Conservation (phyloP, 208 protist species). For the Acanthamoeba castellanii region DNA sequence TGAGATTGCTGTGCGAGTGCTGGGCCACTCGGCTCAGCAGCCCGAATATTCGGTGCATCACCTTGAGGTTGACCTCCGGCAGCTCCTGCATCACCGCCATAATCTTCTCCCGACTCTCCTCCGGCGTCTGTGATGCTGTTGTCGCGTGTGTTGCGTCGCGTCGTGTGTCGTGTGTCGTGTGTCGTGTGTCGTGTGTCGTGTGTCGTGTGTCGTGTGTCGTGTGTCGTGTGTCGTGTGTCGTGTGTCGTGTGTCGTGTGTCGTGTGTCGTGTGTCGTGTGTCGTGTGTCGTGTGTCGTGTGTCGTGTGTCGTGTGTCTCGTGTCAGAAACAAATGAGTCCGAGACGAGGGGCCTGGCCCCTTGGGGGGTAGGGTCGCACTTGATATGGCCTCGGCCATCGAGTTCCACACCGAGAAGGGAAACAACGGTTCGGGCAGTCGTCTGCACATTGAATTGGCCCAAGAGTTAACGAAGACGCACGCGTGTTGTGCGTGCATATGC, state of each 20-base stretch:
- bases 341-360: too few species aligned
- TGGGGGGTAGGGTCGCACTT: background rate
- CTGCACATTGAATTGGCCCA: too few species aligned
- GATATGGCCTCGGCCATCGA: background rate
- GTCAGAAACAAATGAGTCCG: background rate
- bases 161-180: too few species aligned
- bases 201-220: too few species aligned
- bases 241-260: too few species aligned
- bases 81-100: constrained; percentile 12
- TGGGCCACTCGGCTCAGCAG: background rate
- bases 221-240: too few species aligned
- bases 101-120: constrained; percentile 6
- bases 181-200: too few species aligned
- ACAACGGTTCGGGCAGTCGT: constrained; percentile 13
- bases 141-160: background rate
- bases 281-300: too few species aligned
- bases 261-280: too few species aligned
- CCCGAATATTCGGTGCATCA: constrained; percentile 6
- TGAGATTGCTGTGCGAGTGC: background rate
- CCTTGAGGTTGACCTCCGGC: constrained; percentile 21
- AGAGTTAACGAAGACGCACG: too few species aligned
- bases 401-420: background rate
- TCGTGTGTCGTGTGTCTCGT: too few species aligned
- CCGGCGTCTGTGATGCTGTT: constrained; percentile 1
- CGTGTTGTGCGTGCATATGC: too few species aligned